Evolutionary conservation across 2,329 filamentous ascomycete species (phyloP).

Genomic region (Diaporthe sp.): DNA sequence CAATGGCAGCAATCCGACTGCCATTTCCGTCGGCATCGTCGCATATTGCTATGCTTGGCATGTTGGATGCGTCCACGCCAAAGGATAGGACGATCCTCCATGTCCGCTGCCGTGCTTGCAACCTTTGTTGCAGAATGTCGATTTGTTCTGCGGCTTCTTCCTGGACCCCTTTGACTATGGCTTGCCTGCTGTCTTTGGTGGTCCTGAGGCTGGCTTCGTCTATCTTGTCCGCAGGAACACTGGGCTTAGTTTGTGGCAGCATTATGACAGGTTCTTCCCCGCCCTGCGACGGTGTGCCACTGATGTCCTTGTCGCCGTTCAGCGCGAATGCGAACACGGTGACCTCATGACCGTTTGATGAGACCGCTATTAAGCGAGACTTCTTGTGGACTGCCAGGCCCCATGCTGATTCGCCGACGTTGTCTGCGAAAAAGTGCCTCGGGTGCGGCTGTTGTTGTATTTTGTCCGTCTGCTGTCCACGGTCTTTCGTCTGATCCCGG

Average conservation of each 20-base stretch:
- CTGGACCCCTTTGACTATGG: not conserved
- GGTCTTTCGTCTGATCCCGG: not conserved
- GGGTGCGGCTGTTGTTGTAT: slow-evolving; percentile 41
- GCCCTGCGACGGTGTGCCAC: not conserved
- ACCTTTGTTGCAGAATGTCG: slow-evolving; percentile 49
- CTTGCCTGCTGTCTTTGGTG: too few relatives aligned
- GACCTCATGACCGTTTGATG: slow-evolving; percentile 76
- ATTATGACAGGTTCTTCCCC: not conserved
- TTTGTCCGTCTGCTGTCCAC: not conserved
- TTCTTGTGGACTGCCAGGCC: slow-evolving; percentile 85
- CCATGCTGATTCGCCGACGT: slow-evolving; percentile 87
- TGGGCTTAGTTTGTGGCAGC: not conserved
- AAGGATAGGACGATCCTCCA: slow-evolving; percentile 66
- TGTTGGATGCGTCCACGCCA: slow-evolving; percentile 57
- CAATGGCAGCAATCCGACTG: slow-evolving; percentile 64
- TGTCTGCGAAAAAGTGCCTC: slow-evolving; percentile 78
- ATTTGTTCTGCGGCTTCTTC: not conserved
- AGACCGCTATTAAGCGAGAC: slow-evolving; percentile 88
- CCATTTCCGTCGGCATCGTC: slow-evolving; percentile 62
- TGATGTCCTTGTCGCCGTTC: slow-evolving; percentile 28
- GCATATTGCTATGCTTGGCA: slow-evolving; percentile 68
- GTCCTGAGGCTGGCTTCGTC: too few relatives aligned
- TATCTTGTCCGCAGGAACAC: not conserved
- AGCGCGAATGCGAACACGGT: slow-evolving; percentile 67
- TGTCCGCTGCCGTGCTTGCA: slow-evolving; percentile 59